Evolutionary conservation across 768 basidiomycete genomes (phyloP).

Genomic region (Suillus occidentalis): DNA sequence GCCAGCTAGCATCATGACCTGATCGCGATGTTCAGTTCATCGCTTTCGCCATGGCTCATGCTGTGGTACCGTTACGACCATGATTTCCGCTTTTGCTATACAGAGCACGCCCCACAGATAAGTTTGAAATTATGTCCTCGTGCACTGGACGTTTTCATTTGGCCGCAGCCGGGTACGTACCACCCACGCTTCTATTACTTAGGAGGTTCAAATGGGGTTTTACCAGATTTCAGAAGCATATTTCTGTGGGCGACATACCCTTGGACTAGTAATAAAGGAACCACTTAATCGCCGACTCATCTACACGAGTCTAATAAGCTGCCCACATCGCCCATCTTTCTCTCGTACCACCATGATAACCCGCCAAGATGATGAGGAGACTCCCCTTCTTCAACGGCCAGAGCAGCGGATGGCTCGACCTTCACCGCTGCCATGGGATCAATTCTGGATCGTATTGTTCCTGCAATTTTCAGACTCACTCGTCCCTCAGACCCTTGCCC

Average conservation of each 20-base stretch:
- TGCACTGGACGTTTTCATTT: background rate
- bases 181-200: background rate
- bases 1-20: constrained; percentile 90
- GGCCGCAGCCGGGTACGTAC: background rate
- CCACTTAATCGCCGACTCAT: background rate
- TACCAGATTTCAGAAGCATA: background rate
- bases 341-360: constrained; percentile 23
- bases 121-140: background rate
- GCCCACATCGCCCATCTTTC: constrained; percentile 1
- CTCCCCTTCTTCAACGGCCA: constrained; percentile 43
- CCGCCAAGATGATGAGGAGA: constrained; percentile 47
- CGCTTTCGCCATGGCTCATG: constrained; percentile 51
- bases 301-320: background rate
- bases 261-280: background rate
- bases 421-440: constrained; percentile 61
- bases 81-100: background rate
- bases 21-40: constrained; percentile 87
- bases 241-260: background rate
- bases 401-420: constrained; percentile 21
- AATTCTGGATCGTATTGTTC: constrained; percentile 62
- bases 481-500: constrained; percentile 68
- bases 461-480: constrained; percentile 72
- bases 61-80: background rate
- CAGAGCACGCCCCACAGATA: background rate
- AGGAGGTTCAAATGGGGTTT: background rate